Conservation (phyloP, 2,329 filamentous ascomycete genomes). For the Metarhizium anisopliae region DNA sequence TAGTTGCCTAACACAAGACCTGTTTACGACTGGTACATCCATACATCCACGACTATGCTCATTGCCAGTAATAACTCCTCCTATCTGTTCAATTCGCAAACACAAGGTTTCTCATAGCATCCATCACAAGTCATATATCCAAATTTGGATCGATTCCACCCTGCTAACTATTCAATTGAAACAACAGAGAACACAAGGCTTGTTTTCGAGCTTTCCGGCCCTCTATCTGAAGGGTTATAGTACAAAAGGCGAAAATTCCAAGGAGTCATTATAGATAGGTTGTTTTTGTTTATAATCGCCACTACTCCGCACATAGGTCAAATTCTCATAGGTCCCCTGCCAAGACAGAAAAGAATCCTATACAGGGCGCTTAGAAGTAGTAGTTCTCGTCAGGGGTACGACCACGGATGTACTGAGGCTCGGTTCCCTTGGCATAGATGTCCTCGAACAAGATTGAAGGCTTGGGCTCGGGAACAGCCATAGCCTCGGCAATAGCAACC, state of each 20-base stretch:
- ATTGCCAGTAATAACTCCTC: not conserved
- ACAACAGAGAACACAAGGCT: constrained; percentile 8
- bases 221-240: constrained; percentile 14
- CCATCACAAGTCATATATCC: too few species aligned
- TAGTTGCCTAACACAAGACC: too few species aligned
- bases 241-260: constrained; percentile 19
- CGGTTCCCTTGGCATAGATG: constrained; percentile 82
- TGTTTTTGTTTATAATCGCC: not conserved
- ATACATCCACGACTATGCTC: too few species aligned
- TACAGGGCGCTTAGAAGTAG: constrained; percentile 54
- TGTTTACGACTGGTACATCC: too few species aligned
- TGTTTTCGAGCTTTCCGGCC: constrained; percentile 13
- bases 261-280: constrained; percentile 22
- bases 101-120: too few species aligned
- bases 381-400: constrained; percentile 87
- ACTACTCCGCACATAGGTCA: not conserved
- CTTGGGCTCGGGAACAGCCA: constrained; percentile 70
- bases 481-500: constrained; percentile 82
- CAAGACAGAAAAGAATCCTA: not conserved
- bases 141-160: too few species aligned
- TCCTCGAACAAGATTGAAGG: constrained; percentile 88
- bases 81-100: too few species aligned
- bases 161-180: not conserved
- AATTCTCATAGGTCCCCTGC: not conserved
- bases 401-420: constrained; percentile 82